phyloP scores from a whole-genome alignment of 495 filamentous ascomycete species.

The Aspergillus steynii region DNA sequence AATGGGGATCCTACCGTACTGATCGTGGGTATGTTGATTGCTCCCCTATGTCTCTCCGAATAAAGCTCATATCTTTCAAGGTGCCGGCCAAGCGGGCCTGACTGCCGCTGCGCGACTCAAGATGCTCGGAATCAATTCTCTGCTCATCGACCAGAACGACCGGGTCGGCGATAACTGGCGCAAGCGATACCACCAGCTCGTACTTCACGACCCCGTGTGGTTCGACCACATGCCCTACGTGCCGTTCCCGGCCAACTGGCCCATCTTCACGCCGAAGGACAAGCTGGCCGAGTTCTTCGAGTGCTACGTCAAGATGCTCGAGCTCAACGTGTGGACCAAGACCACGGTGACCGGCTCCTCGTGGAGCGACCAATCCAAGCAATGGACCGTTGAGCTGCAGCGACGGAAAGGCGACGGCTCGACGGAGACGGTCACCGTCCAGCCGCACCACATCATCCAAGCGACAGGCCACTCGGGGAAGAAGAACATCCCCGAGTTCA shows the following conservation, averaged over 20 bases:
- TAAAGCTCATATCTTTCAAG: conserved; percentile 18
- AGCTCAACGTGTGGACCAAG: conserved; percentile 73
- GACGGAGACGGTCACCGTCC: conserved; percentile 54
- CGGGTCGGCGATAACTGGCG: conserved; percentile 78
- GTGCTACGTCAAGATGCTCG: conserved; percentile 68
- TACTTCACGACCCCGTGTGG: conserved; percentile 77
- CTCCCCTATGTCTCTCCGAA: background rate
- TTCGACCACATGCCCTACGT: conserved; percentile 77
- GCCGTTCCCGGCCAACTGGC: conserved; percentile 66
- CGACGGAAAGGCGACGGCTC: conserved; percentile 50
- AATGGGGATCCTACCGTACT: conserved; percentile 61
- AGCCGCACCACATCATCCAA: conserved; percentile 68
- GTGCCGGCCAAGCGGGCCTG: conserved; percentile 55
- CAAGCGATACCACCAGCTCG: conserved; percentile 59
- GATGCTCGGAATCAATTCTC: conserved; percentile 61
- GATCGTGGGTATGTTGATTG: conserved; percentile 58
- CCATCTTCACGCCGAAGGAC: conserved; percentile 74
- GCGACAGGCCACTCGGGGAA: conserved; percentile 75
- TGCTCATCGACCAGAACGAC: conserved; percentile 67
- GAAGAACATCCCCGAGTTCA: conserved; percentile 62
- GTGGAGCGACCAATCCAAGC: conserved; percentile 54
- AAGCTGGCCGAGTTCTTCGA: conserved; percentile 81
- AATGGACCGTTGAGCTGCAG: conserved; percentile 63
- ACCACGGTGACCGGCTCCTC: conserved; percentile 51
- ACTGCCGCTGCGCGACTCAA: conserved; percentile 69